These are phyloP conservation scores for Cryptosporidium meleagridis DNA, from an alignment of 169 alveolate species.

Conservation along the genomic window DNA sequence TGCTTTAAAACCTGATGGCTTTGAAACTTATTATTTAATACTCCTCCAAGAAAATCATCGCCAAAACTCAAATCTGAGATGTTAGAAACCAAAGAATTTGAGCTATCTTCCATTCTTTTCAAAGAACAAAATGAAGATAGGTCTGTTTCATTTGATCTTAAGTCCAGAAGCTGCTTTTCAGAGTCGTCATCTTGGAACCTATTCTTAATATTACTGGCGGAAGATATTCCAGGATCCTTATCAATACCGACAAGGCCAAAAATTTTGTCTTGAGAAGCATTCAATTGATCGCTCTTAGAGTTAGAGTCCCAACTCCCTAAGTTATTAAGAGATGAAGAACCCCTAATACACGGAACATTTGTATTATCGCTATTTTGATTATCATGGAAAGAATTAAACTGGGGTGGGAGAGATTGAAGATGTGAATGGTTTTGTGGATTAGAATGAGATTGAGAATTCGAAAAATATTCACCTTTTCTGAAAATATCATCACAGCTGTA, in stretches of 20 bases:
- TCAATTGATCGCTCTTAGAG: background rate
- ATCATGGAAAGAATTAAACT: background rate
- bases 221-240: background rate
- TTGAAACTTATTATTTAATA: background rate
- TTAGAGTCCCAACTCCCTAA: background rate
- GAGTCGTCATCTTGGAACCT: conserved; percentile 36
- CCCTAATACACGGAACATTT: background rate
- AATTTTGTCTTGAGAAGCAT: background rate
- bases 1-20: background rate
- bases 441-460: background rate
- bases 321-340: background rate
- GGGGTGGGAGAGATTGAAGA: background rate
- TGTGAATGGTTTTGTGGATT: background rate
- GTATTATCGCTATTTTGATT: background rate
- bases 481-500: conserved; percentile 8
- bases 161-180: background rate
- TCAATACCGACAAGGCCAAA: conserved; percentile 8
- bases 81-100: conserved; percentile 55
- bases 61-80: conserved; percentile 40
- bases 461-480: background rate
- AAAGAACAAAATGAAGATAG: conserved; percentile 16
- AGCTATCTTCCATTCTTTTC: conserved; percentile 45
- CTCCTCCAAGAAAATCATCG: conserved; percentile 29
- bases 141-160: conserved; percentile 11
- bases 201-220: background rate